These are phyloP conservation scores for Amylocarpus encephaloides DNA, from an alignment of 2,329 filamentous ascomycete species.

Conservation along the genomic window DNA sequence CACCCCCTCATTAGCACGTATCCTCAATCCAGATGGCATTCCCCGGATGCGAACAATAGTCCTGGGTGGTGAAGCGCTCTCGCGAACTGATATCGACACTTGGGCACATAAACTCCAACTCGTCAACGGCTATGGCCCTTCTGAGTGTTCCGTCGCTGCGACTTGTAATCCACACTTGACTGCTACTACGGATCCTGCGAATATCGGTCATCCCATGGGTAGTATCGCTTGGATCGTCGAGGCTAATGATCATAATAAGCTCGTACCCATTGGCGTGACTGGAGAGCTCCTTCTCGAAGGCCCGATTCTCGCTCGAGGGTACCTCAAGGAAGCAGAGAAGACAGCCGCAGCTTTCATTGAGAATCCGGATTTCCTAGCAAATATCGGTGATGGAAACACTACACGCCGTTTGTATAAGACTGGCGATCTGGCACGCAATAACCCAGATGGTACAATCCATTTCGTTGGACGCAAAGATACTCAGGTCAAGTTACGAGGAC, in stretches of 20 bases:
- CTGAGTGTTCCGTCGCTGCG: conserved; percentile 17
- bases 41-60: conserved; percentile 21
- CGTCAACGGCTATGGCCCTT: conserved; percentile 39
- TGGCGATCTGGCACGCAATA: conserved; percentile 1
- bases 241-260: neutral
- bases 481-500: neutral
- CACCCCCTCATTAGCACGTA: conserved; percentile 28
- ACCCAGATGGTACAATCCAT: neutral
- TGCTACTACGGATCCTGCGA: neutral
- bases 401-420: conserved; percentile 1
- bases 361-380: conserved; percentile 2
- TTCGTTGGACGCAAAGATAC: neutral
- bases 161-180: conserved; percentile 10
- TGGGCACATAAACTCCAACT: conserved; percentile 35
- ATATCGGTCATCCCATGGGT: conserved; percentile 4
- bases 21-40: conserved; percentile 21
- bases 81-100: conserved; percentile 32
- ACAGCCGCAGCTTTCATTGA: conserved; percentile 4
- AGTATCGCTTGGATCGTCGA: conserved; percentile 4
- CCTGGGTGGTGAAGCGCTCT: conserved; percentile 32
- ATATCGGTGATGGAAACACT: no score
- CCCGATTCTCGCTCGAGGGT: conserved; percentile 53
- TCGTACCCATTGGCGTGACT: conserved; percentile 8
- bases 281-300: conserved; percentile 32
- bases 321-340: conserved; percentile 41